phyloP scores from a whole-genome alignment of 2,329 filamentous ascomycete genomes.

The Penicillium paneum region DNA sequence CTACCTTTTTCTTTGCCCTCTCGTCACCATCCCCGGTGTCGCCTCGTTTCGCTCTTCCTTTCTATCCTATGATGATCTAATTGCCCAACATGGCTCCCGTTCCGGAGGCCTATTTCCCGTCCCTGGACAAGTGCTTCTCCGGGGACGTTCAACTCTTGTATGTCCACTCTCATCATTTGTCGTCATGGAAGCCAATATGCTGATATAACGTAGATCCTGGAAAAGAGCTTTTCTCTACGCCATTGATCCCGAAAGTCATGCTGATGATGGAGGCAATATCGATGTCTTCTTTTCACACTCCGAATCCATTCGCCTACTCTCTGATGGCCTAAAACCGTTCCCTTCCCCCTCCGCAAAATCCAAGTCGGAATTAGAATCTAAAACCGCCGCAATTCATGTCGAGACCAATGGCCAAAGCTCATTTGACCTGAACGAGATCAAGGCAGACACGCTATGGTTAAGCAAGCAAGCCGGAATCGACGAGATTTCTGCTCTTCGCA shows the following conservation, averaged over 20 bases:
- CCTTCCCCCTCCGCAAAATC: constrained; percentile 59
- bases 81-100: constrained; percentile 63
- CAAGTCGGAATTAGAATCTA: constrained; percentile 73
- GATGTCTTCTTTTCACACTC: constrained; percentile 68
- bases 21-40: constrained; percentile 4
- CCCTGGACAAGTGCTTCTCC: constrained; percentile 78
- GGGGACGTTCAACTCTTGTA: constrained; percentile 79
- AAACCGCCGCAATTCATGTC: constrained; percentile 81
- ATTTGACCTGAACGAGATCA: constrained; percentile 74
- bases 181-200: constrained; percentile 5
- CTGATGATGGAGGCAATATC: constrained; percentile 56
- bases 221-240: constrained; percentile 55
- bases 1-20: constrained; percentile 6
- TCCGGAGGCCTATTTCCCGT: constrained; percentile 74
- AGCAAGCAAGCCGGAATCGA: constrained; percentile 74
- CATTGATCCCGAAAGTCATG: constrained; percentile 39
- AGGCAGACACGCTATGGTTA: constrained; percentile 81
- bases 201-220: constrained; percentile 55
- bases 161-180: constrained; percentile 10
- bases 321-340: constrained; percentile 67
- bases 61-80: constrained; percentile 41
- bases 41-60: constrained; percentile 10
- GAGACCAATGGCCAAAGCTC: constrained; percentile 64
- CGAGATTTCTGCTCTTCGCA: constrained; percentile 74
- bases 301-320: constrained; percentile 66